Conservation (phyloP, 345 rosid genomes). For the Gossypium longicalyx region DNA sequence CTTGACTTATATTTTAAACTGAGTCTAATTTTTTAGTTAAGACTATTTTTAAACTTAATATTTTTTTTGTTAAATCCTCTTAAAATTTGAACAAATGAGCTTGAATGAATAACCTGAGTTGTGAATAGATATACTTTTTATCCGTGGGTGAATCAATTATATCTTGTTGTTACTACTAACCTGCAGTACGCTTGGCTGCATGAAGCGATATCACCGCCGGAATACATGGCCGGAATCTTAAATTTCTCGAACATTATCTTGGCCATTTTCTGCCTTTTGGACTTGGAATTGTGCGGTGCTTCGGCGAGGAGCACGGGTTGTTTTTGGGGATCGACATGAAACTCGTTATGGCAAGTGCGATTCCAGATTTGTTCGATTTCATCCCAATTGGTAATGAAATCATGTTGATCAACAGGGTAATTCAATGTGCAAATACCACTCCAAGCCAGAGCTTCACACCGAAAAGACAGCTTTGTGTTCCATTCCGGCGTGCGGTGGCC, state of each 20-base stretch:
- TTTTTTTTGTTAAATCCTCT: too few species aligned
- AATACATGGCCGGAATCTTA: constrained; percentile 56
- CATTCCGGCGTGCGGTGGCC: constrained; percentile 61
- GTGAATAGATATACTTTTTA: too few species aligned
- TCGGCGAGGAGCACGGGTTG: constrained; percentile 57
- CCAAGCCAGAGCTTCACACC: constrained; percentile 60
- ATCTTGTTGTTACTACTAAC: constrained; percentile 19
- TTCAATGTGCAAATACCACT: constrained; percentile 59
- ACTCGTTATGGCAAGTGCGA: constrained; percentile 59
- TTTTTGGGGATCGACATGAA: constrained; percentile 54
- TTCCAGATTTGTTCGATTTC: constrained; percentile 67
- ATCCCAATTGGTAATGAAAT: constrained; percentile 66
- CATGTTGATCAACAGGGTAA: constrained; percentile 52
- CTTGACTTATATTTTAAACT: too few species aligned
- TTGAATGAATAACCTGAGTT: too few species aligned
- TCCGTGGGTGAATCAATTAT: too few species aligned
- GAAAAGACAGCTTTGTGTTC: constrained; percentile 60
- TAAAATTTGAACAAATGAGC: too few species aligned
- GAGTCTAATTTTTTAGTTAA: too few species aligned
- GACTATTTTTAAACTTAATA: too few species aligned
- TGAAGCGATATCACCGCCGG: constrained; percentile 57
- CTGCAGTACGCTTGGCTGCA: constrained; percentile 60
- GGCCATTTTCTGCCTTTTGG: constrained; percentile 57
- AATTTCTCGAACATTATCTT: constrained; percentile 57
- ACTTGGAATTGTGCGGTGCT: constrained; percentile 56